These are phyloP conservation scores for Circinella umbellata DNA, from an alignment of 371 early-diverging fungal species.

Conservation along the genomic window DNA sequence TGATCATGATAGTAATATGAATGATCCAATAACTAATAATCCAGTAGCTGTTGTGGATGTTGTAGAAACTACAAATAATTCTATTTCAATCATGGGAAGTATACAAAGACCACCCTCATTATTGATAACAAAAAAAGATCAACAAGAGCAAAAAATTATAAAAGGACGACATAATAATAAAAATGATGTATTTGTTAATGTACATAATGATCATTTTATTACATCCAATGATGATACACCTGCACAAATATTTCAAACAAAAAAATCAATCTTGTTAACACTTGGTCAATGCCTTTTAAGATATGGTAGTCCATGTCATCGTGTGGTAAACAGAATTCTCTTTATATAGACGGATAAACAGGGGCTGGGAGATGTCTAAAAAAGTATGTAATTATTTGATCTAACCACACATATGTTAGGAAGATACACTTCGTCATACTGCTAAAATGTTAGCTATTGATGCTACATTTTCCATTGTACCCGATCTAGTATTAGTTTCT, in stretches of 20 bases:
- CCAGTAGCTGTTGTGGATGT: neutral
- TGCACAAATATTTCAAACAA: conserved; percentile 11
- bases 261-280: conserved; percentile 9
- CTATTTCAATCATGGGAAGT: conserved; percentile 1
- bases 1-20: neutral
- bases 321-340: conserved; percentile 32
- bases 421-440: conserved; percentile 42
- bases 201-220: neutral
- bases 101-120: neutral
- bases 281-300: conserved; percentile 42
- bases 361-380: no score
- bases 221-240: neutral
- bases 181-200: conserved; percentile 1
- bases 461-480: conserved; percentile 45
- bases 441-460: conserved; percentile 33
- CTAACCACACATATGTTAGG: conserved; percentile 22
- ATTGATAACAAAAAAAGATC: neutral
- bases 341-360: no score
- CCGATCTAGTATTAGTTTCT: conserved; percentile 42
- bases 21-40: neutral
- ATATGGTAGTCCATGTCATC: conserved; percentile 50
- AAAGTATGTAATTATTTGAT: neutral
- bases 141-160: neutral
- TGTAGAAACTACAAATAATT: conserved; percentile 2
- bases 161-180: conserved; percentile 2